Percentiles rank a stretch among this genome's conserved stretches.
Evolutionary conservation across 306 rosid species (phyloP).

Genomic region (Trichosanthes truncata): DNA sequence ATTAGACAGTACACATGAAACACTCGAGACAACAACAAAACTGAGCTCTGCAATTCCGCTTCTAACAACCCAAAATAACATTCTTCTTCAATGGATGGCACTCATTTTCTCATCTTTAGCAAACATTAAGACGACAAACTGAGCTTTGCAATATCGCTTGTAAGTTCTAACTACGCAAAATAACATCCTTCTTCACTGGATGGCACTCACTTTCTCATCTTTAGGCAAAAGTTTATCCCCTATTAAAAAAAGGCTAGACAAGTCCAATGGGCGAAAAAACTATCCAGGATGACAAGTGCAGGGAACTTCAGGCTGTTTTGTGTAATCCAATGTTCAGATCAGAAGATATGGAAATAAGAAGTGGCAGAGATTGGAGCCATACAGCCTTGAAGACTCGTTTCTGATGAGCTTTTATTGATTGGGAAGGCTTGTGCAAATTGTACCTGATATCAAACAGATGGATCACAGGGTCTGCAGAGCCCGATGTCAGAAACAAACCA

Average conservation of each 20-base stretch:
- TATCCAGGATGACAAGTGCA: neutral
- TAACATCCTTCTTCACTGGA: neutral
- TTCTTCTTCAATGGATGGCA: neutral
- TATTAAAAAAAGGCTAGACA: neutral
- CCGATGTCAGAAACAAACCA: slow-evolving; percentile 75
- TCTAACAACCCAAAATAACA: neutral
- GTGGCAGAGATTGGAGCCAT: slow-evolving; percentile 76
- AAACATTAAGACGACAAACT: neutral
- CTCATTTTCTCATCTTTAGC: neutral
- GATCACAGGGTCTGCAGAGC: slow-evolving; percentile 82
- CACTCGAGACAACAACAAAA: neutral
- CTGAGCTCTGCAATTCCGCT: neutral
- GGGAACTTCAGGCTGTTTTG: slow-evolving; percentile 36
- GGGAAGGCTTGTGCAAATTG: slow-evolving; percentile 57
- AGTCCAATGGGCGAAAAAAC: neutral
- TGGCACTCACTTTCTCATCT: neutral
- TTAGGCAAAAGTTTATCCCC: neutral
- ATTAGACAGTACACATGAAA: neutral
- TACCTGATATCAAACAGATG: slow-evolving; percentile 90
- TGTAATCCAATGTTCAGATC: slow-evolving; percentile 82
- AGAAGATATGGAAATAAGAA: slow-evolving; percentile 85
- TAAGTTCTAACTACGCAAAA: neutral
- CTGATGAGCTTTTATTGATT: slow-evolving; percentile 76
- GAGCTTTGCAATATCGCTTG: neutral
- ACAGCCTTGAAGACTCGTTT: slow-evolving; percentile 92